Evolutionary conservation across 2,329 filamentous ascomycete genomes (phyloP), one percentile per base, ranked within the genome.

Genomic region (Alternaria panax): DNA sequence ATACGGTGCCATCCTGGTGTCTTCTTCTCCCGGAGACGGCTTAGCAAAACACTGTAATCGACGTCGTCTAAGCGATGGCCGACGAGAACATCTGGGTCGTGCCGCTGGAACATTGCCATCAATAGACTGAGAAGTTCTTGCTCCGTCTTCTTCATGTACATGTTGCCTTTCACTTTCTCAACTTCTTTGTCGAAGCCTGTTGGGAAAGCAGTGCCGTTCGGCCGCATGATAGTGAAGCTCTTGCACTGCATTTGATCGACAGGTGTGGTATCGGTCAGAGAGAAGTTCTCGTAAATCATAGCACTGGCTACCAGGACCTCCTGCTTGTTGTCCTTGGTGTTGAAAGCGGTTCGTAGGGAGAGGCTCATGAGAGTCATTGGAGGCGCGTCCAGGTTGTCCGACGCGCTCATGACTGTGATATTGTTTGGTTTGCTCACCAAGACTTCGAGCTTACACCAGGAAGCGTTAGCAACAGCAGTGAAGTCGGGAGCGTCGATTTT

Each of bases 51-150:
- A 68, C 93, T 96, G 76, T 96, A 96, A 75, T 99, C 95, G 4
- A 97, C 93, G 70, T 96, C 95, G 77, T 99, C 95, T n/a, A 99
- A 85, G 71, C 96, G 91, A 77, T 99, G 94, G 12, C 95, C 95
- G 67, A 98, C 85, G 34, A 99, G 86, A 28, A 97, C 93, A 81
- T 99, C 95, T 0, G 95, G 95, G 71, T 99, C 95, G 61, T 91
- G 89, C 28, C 90, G 86, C 71, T 96, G 92, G 38, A 99, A 85
- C 70, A 97, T 89, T 3, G 93, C 93, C 63, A 99, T 81, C 77
- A 99, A 96, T 75, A 93, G 92, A 67, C 90, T 91, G 7, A 99
- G 83, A 34, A 99, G 86, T 60, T 95, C 92, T 30, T 88, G 86
- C 75, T 99, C 95, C 50, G 89, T 92, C 78, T 90, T 95, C 77